A percentile compares a stretch with the other conserved stretches of the same genome.
Evolutionary conservation across 1,284 basidiomycete species (phyloP).

Genomic region (Chiua sp.): DNA sequence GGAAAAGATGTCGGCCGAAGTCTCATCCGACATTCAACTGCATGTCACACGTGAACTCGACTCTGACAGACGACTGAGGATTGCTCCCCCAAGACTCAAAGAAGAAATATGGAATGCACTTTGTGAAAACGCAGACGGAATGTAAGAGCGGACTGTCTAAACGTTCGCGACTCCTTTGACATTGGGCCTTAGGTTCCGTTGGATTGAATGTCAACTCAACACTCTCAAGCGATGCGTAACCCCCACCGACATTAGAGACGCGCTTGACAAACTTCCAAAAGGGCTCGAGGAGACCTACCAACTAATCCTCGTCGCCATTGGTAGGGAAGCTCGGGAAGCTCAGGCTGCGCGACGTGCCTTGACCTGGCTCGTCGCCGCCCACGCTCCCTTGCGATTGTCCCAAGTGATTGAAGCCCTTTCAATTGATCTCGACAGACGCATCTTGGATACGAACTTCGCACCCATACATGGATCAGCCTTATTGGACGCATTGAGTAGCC

Average conservation of each 20-base stretch:
- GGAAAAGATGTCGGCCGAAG: neutral
- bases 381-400: neutral
- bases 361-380: constrained; percentile 6
- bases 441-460: neutral
- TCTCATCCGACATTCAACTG: constrained; percentile 4
- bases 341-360: constrained; percentile 4
- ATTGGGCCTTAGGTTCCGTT: constrained; percentile 2
- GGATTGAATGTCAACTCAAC: constrained; percentile 14
- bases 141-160: neutral
- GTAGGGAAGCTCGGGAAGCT: neutral
- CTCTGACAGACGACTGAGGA: constrained; percentile 4
- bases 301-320: constrained; percentile 5
- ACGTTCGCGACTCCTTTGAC: neutral
- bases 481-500: constrained; percentile 17
- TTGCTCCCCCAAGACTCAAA: neutral
- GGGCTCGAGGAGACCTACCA: constrained; percentile 13
- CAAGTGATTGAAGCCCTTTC: constrained; percentile 15
- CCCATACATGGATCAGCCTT: constrained; percentile 4
- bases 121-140: constrained; percentile 8
- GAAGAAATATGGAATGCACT: neutral
- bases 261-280: constrained; percentile 1
- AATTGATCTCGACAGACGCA: constrained; percentile 3
- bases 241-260: neutral
- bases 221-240: constrained; percentile 9
- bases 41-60: constrained; percentile 10